Conservation (phyloP, 805 yeast genomes). For the Cyberlindnera subsufficiens region DNA sequence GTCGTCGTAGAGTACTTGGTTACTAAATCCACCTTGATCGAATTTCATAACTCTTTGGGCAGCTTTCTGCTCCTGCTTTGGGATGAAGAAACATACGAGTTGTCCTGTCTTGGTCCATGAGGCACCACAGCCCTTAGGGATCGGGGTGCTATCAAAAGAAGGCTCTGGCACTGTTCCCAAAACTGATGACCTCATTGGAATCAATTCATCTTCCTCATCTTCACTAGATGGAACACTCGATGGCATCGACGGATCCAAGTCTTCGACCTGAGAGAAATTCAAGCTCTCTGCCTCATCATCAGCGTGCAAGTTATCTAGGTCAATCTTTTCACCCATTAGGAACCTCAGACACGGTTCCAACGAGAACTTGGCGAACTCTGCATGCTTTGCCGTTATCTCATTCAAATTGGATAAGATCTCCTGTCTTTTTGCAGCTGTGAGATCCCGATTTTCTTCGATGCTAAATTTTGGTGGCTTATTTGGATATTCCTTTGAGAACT, state of each 20-base stretch:
- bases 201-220: conserved; percentile 27
- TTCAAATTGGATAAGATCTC: conserved; percentile 47
- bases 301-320: conserved; percentile 30
- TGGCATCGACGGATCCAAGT: conserved; percentile 27
- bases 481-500: conserved; percentile 75
- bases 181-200: conserved; percentile 9
- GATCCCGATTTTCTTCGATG: conserved; percentile 76
- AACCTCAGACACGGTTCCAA: conserved; percentile 74
- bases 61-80: conserved; percentile 35
- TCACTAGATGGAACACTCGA: conserved; percentile 16
- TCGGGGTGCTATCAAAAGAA: conserved; percentile 71
- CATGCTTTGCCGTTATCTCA: conserved; percentile 50
- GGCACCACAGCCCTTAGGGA: conserved; percentile 93
- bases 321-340: conserved; percentile 76
- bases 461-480: conserved; percentile 48
- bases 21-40: conserved; percentile 50
- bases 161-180: conserved; percentile 1
- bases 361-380: conserved; percentile 58
- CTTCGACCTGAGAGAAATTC: conserved; percentile 26
- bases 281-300: conserved; percentile 31
- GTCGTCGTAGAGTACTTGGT: conserved; percentile 18
- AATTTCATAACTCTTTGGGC: conserved; percentile 38
- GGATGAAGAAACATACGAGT: conserved; percentile 75
- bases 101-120: conserved; percentile 77
- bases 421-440: conserved; percentile 41